A percentile compares a stretch with the other conserved stretches of the same genome.
phyloP scores from a whole-genome alignment of 805 yeast genomes.

The Priceomyces castillae region DNA sequence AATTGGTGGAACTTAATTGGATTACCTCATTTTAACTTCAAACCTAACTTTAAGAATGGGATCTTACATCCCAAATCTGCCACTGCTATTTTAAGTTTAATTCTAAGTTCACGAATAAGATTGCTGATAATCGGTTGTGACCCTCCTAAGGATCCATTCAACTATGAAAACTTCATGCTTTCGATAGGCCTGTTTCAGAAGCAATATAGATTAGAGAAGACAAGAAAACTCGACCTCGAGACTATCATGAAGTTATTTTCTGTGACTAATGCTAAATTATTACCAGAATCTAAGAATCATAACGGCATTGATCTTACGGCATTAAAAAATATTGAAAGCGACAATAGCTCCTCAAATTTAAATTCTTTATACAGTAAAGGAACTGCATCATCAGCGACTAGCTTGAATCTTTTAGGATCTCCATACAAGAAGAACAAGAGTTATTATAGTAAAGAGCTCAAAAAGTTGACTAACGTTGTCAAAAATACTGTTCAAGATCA shows the following conservation, averaged over 20 bases:
- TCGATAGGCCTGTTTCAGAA: constrained; percentile 79
- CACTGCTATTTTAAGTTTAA: constrained; percentile 75
- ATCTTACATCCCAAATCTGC: constrained; percentile 65
- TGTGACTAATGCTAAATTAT: constrained; percentile 31
- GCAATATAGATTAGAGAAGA: constrained; percentile 52
- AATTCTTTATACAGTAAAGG: neutral
- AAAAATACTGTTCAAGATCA: constrained; percentile 71
- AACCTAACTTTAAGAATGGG: constrained; percentile 50
- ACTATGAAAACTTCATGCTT: constrained; percentile 62
- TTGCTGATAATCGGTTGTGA: constrained; percentile 41
- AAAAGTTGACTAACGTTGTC: constrained; percentile 61
- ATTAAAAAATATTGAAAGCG: neutral
- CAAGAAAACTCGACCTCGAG: constrained; percentile 53
- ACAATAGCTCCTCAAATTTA: neutral
- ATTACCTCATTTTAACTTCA: constrained; percentile 39
- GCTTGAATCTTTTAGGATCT: constrained; percentile 9
- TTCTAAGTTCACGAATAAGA: constrained; percentile 67
- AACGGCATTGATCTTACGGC: neutral
- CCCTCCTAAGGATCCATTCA: constrained; percentile 82
- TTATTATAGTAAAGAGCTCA: constrained; percentile 40
- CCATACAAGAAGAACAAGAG: constrained; percentile 25
- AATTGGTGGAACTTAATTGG: constrained; percentile 87
- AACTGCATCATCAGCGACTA: neutral
- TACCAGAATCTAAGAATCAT: constrained; percentile 20
- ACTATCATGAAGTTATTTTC: constrained; percentile 44